These are phyloP conservation scores for Asterophora parasitica DNA, from an alignment of 768 basidiomycete genomes.

Conservation along the genomic window DNA sequence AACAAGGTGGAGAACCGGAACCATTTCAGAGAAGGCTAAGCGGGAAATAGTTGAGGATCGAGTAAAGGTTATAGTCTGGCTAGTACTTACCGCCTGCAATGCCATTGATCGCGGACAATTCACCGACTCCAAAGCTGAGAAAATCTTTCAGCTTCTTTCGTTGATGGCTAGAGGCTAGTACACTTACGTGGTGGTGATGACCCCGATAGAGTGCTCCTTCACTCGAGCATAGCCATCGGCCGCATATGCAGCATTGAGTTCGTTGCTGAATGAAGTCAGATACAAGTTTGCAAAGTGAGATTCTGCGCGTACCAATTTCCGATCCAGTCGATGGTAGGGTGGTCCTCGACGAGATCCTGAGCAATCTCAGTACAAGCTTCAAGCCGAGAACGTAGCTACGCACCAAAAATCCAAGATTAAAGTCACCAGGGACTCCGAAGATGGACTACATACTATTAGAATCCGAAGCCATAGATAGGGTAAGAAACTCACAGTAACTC, in stretches of 20 bases:
- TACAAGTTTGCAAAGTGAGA: not conserved
- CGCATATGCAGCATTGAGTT: slow-evolving; percentile 86
- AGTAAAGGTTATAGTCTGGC: not conserved
- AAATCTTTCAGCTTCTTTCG: slow-evolving; percentile 1
- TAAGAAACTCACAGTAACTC: slow-evolving; percentile 41
- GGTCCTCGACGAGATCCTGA: slow-evolving; percentile 80
- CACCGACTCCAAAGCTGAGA: slow-evolving; percentile 85
- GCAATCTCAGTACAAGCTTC: not conserved
- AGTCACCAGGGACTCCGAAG: slow-evolving; percentile 88
- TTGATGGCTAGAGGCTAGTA: not conserved
- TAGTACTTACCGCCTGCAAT: slow-evolving; percentile 60
- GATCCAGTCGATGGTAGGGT: slow-evolving; percentile 76
- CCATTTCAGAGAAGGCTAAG: slow-evolving; percentile 78
- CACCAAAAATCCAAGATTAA: slow-evolving; percentile 68
- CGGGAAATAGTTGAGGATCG: not conserved
- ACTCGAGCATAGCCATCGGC: slow-evolving; percentile 92
- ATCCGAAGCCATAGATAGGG: not conserved
- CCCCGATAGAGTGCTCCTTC: slow-evolving; percentile 69
- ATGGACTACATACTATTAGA: slow-evolving; percentile 45
- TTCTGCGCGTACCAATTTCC: slow-evolving; percentile 61
- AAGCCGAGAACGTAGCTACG: not conserved
- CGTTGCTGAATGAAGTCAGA: slow-evolving; percentile 47
- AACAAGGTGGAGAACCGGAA: slow-evolving; percentile 86
- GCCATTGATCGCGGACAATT: slow-evolving; percentile 82
- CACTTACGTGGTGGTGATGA: slow-evolving; percentile 70